Evolutionary conservation across 2,329 filamentous ascomycete species (phyloP).

Genomic region (Pezicula neosporulosa): DNA sequence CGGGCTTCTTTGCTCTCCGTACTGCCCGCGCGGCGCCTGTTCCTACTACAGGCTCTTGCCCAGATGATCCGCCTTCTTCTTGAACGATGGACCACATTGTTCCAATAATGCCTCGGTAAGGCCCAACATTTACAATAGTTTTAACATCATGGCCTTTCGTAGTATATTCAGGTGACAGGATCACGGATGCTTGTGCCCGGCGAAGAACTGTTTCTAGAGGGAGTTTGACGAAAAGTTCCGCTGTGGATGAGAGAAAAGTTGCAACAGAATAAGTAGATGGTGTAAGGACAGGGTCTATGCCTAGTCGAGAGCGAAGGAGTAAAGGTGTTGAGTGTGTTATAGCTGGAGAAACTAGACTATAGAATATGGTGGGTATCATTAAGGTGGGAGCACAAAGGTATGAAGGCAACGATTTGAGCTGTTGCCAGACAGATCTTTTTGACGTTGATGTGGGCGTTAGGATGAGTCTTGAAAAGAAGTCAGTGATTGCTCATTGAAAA

Average conservation of each 20-base stretch:
- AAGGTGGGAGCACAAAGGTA: conserved; percentile 69
- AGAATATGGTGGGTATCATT: conserved; percentile 78
- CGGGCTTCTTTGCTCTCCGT: conserved; percentile 11
- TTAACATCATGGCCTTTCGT: conserved; percentile 46
- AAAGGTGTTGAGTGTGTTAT: conserved; percentile 81
- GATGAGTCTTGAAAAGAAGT: conserved; percentile 60
- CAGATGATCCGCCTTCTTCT: conserved; percentile 62
- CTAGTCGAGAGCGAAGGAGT: conserved; percentile 78
- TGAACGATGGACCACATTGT: conserved; percentile 85
- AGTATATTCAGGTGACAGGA: conserved; percentile 52
- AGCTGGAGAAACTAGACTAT: conserved; percentile 80
- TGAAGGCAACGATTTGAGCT: conserved; percentile 74
- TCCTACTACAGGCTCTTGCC: background rate
- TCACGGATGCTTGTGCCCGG: conserved; percentile 76
- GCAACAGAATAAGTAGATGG: conserved; percentile 79
- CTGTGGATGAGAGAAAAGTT: conserved; percentile 75
- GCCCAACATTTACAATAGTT: conserved; percentile 76
- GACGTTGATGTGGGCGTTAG: conserved; percentile 76
- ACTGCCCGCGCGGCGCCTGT: conserved; percentile 1
- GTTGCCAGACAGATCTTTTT: conserved; percentile 69
- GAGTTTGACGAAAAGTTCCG: conserved; percentile 81
- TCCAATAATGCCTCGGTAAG: conserved; percentile 81
- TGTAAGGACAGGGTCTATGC: conserved; percentile 77
- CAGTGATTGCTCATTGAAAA: background rate
- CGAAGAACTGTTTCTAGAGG: conserved; percentile 90